Evolutionary conservation across 441 rosid genomes (phyloP), one percentile per base, ranked within the genome.

Genomic region (Bruguiera hainesii): DNA sequence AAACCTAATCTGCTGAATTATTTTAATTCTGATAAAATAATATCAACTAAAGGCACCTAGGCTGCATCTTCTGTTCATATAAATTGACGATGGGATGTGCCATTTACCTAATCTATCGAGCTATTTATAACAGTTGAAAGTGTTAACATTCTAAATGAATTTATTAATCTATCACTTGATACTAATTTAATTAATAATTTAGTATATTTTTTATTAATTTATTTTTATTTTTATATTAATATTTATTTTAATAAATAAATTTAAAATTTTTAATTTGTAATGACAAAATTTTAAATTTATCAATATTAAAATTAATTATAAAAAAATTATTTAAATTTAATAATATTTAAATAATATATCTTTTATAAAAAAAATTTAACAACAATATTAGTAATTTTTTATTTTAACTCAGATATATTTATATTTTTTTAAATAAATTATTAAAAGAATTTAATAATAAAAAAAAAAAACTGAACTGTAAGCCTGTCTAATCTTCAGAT

Each of bases 61-160:
- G 46, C 46, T 37, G 46, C 46, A 29, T 9, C 1, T 4, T 5
- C 50, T 25, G 1, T 16, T 28, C 33, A 1, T 57, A 20, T 52
- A 20, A 19, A 13, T 52, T 46, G 28, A 60, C 57, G 29, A 20
- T 65, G 37, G 64, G 66, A 72, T 20, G 51, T 28, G 64, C 69
- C 72, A 60, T 70, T 59, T 56, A 52, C 70, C 68, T 56, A 60
- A 30, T 75, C 66, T n/a, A 52, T 11, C 48, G 28, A 33, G 61
- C 71, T 49, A 49, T 59, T 50, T 69, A 75, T 39, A 39, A 64
- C 65, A 23, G 61, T 59, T 8, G 11, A 61, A 37, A 23, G 16
- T 7, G 21, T 13, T 21, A 28, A 18, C 20, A 2, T 20, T 51
- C 9, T 5, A 15, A 13, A 15, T n/a, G 1, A 3, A 59, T 29